Base-by-base conservation (phyloP, 495 filamentous ascomycete species). In the Podospora didyma region DNA sequence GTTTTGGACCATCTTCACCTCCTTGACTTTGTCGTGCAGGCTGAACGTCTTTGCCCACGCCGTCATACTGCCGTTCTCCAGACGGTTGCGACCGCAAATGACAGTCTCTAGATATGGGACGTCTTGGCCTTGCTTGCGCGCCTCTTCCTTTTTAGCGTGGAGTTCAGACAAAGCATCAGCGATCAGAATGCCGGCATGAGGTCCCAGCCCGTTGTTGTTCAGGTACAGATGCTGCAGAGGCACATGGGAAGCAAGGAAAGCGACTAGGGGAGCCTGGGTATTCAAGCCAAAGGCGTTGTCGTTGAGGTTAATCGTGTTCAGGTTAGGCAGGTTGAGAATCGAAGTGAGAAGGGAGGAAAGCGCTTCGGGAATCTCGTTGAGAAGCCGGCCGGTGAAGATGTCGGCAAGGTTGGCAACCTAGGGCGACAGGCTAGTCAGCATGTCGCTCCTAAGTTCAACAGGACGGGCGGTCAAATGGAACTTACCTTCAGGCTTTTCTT, bases 211-310 rank as follows among this genome's bases (percentile, higher is more conserved):
- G 71, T 98, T 98, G 77, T 98, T 98, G 77, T 96, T 96, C 53
- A 98, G 83, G 69, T 94, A 88, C 14, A 98, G 82, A 72, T 96
- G 89, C 66, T 88, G 89, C 14, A 98, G 85, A 9, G 94, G 92
- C 19, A 87, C 82, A 69, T 96, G 92, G 24, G 81, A 78, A 23
- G 88, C 85, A 46, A 97, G 84, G 76, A 97, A 98, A 41, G 89
- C 86, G 53, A 92, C 85, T 21, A 93, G 82, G 17, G 88, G 87
- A 26, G 86, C 87, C 66, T 89, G 86, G 12, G 89, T 95, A 70
- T 96, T 96, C 48, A 96, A 85, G 51, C 94, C 94, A 66, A 98
- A 98, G 44, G 94, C 94, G 72, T 98, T 98, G 74, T 98, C 94
- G 68, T 91, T 94, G 12, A 98, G 84, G 74, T 97, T 92, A 70